Evolutionary conservation across 768 basidiomycete species (phyloP).

Genomic region (Leucogyrophana mollusca): DNA sequence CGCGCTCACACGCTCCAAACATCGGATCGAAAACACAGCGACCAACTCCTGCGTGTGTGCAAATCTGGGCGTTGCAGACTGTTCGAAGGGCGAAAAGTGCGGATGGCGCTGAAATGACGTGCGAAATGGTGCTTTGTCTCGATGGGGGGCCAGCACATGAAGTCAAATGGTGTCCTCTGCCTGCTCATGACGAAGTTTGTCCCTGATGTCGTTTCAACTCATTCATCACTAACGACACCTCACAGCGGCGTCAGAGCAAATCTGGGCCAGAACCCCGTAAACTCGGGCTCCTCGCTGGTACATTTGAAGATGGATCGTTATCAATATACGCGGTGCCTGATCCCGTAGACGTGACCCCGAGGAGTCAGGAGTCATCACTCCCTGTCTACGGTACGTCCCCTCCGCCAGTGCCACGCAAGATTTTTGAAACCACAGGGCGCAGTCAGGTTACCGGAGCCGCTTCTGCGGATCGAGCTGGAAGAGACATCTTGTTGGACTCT

Average conservation of each 20-base stretch:
- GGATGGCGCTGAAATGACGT: constrained; percentile 46
- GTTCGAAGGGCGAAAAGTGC: constrained; percentile 6
- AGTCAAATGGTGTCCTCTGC: constrained; percentile 91
- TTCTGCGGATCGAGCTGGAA: constrained; percentile 70
- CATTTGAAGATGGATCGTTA: constrained; percentile 86
- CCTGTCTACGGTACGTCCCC: constrained; percentile 52
- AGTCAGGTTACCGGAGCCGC: constrained; percentile 64
- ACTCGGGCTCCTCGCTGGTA: constrained; percentile 80
- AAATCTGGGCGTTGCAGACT: constrained; percentile 73
- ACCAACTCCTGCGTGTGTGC: constrained; percentile 68
- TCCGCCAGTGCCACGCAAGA: no score
- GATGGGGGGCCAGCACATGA: constrained; percentile 80
- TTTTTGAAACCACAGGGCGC: not conserved
- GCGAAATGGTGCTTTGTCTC: constrained; percentile 84
- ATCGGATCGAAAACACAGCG: constrained; percentile 60
- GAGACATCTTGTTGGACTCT: constrained; percentile 77
- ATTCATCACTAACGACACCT: not conserved
- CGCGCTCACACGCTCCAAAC: constrained; percentile 58
- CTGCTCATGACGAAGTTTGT: constrained; percentile 64
- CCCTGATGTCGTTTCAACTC: not conserved
- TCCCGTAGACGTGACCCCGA: constrained; percentile 42
- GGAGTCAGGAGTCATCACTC: constrained; percentile 21
- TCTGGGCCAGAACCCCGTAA: constrained; percentile 42
- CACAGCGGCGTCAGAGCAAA: constrained; percentile 18
- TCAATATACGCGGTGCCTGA: constrained; percentile 79